Percentiles rank a stretch among this genome's conserved stretches.
Evolutionary conservation across 1,284 basidiomycete genomes (phyloP).

Genomic region (Neotropicomus parvogracilis): DNA sequence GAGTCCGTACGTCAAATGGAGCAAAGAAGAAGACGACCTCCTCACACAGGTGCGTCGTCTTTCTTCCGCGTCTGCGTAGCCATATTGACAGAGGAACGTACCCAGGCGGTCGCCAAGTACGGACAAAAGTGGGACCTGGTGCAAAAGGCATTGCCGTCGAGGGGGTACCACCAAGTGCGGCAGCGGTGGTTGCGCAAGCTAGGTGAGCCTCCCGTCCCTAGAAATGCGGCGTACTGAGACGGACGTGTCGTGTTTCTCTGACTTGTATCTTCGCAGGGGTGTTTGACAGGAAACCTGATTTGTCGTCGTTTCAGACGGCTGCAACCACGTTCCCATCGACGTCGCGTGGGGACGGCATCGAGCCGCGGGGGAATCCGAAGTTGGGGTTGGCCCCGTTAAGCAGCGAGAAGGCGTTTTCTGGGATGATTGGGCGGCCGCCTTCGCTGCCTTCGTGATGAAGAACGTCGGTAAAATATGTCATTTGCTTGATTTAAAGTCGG

Average conservation of each 20-base stretch:
- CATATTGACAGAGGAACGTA: neutral
- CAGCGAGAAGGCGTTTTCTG: slow-evolving; percentile 31
- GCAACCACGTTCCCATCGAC: slow-evolving; percentile 18
- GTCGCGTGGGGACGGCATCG: slow-evolving; percentile 15
- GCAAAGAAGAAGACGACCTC: slow-evolving; percentile 38
- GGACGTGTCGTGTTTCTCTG: neutral
- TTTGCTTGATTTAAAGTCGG: slow-evolving; percentile 15
- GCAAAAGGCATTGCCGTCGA: slow-evolving; percentile 37
- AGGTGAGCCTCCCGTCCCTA: slow-evolving; percentile 25
- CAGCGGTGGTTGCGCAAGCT: slow-evolving; percentile 40
- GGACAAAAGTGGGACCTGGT: slow-evolving; percentile 42
- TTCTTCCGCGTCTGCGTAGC: no score
- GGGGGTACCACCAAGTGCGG: slow-evolving; percentile 39
- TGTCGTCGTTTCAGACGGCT: slow-evolving; percentile 34
- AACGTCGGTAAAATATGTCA: neutral
- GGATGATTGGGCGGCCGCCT: slow-evolving; percentile 15
- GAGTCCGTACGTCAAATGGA: slow-evolving; percentile 41
- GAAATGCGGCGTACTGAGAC: no score
- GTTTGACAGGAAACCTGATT: slow-evolving; percentile 38
- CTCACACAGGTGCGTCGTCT: slow-evolving; percentile 32
- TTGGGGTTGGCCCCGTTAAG: slow-evolving; percentile 35
- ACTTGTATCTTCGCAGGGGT: slow-evolving; percentile 24
- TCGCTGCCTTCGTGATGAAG: slow-evolving; percentile 21
- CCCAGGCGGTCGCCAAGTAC: slow-evolving; percentile 37
- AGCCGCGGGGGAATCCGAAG: slow-evolving; percentile 34